These are phyloP conservation scores for Aspergillus neoniger DNA, from an alignment of 2,329 filamentous ascomycete species.

Conservation along the genomic window DNA sequence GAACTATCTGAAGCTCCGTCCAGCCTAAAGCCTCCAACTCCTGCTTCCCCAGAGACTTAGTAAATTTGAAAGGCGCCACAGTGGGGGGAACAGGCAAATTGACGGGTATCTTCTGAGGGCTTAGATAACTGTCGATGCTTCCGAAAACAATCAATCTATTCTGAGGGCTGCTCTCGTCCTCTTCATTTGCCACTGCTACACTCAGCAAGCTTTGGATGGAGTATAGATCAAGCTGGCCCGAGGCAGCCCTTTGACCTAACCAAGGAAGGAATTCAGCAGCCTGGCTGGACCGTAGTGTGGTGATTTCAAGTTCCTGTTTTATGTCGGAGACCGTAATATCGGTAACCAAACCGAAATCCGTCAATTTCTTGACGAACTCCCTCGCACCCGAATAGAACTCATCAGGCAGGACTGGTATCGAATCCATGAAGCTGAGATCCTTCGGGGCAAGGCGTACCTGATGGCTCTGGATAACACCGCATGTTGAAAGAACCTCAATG, in stretches of 20 bases:
- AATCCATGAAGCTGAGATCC: constrained; percentile 77
- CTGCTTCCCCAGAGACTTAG: constrained; percentile 64
- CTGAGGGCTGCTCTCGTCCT: constrained; percentile 58
- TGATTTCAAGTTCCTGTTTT: constrained; percentile 75
- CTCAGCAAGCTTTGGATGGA: constrained; percentile 72
- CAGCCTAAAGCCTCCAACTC: constrained; percentile 83
- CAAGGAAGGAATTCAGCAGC: constrained; percentile 81
- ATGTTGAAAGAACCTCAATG: constrained; percentile 85
- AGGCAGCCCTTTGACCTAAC: constrained; percentile 71
- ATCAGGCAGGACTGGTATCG: constrained; percentile 82
- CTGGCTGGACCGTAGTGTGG: constrained; percentile 76
- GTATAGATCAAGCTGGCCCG: constrained; percentile 69
- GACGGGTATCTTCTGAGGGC: constrained; percentile 75
- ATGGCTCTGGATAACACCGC: constrained; percentile 81
- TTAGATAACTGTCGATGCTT: constrained; percentile 73
- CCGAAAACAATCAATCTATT: constrained; percentile 76
- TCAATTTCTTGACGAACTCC: constrained; percentile 77
- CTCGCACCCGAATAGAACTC: constrained; percentile 67
- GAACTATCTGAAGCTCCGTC: constrained; percentile 78
- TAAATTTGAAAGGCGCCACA: constrained; percentile 83
- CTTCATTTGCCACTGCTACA: constrained; percentile 63
- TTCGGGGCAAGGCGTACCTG: constrained; percentile 75
- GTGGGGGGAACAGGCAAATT: constrained; percentile 76
- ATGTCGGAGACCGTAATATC: constrained; percentile 87
- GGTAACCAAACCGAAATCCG: constrained; percentile 81